Base-by-base conservation (phyloP, 495 filamentous ascomycete species). In the Podospora pseudopauciseta region DNA sequence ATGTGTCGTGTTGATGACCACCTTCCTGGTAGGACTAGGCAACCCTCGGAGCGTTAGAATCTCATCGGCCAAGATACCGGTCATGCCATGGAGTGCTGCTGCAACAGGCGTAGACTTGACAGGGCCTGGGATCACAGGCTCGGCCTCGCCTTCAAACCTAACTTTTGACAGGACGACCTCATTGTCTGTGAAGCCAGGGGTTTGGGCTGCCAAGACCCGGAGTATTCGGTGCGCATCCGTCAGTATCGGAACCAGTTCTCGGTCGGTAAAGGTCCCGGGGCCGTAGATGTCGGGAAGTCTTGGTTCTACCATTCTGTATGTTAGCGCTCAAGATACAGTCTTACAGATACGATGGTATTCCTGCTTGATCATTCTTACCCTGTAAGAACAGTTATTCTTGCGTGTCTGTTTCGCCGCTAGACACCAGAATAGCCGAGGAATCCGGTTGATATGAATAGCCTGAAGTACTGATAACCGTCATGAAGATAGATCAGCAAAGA, bases 61-160 rank as follows among this genome's bases (percentile, higher is more conserved):
- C 68, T 78, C 76, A 34, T 70, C 62, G 18, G 70, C 76, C 15
- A 78, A 55, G 53, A 78, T 30, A 28, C 74, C 76, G 5, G 67
- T 55, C 74, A 78, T 76, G 27, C 66, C 76, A 44, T 76, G 74
- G 4, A 76, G 64, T 19, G 70, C 72, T 19, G 74, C 74, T 1
- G 74, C 68, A 13, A 78, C 62, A n/a, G 72, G 65, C 19, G 71
- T 67, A 18, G 72, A 64, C 61, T 78, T 78, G 65, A 78, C 65
- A 4, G 74, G 72, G 16, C 76, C 74, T 3, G 76, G 74, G 13
- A 78, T 65, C 15, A 73, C 23, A 32, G 72, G 76, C 18, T 73
- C 65, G 28, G 67, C 67, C 30, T 69, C 74, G 55, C 74, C 74
- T 2, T 67, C 32, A 58, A 77, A 77, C 3, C 55, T 34, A 60